Base-by-base conservation (phyloP, 345 rosid genomes). In the Cochlearia excelsa region DNA sequence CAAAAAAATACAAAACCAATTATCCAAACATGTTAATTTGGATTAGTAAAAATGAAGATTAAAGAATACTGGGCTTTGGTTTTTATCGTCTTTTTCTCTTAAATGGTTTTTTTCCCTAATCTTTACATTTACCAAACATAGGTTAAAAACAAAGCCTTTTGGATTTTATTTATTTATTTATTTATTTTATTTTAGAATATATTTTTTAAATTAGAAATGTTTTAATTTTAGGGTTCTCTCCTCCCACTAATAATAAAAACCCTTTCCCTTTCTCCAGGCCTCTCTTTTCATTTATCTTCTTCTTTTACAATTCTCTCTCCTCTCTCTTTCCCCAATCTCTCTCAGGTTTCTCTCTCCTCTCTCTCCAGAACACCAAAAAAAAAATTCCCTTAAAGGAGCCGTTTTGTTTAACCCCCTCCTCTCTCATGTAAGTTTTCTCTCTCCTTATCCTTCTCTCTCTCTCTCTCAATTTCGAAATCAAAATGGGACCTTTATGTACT, bases 391-490 rank as follows among this genome's bases (percentile, higher is more conserved):
- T 62, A 33, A 69, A 69, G 49, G 63, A 56, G 59, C 34, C 59
- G 58, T 69, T 16, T 62, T 69, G 74, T 70, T 59, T 65, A 82
- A 81, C 95, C 23, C 23, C 23, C 23, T 16, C 23, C 86, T 76
- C 65, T 82, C 57, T 85, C 75, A 80, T 79, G 97, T 90, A 85
- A 87, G 95, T 83, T 87, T 75, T 85, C 87, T 83, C 94, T 87
- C 85, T 80, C 90, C 80, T 78, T 40, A 77, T 75, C 78, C 80
- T 34, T 46, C 66, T 47, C 56, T 61, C 45, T 38, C 44, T 45
- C 6, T 59, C 33, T 30, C 66, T 60, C 60, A 27, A 23, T 55
- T 54, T 61, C 26, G 34, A 28, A 23, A 26, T 56, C 61, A 77
- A 80, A 82, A 77, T 75, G 75, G 77, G 81, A 77, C 84, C 63